A percentile compares a stretch with the other conserved stretches of the same genome.
Conservation (phyloP, 495 filamentous ascomycete genomes). For the Podospora sp. region DNA sequence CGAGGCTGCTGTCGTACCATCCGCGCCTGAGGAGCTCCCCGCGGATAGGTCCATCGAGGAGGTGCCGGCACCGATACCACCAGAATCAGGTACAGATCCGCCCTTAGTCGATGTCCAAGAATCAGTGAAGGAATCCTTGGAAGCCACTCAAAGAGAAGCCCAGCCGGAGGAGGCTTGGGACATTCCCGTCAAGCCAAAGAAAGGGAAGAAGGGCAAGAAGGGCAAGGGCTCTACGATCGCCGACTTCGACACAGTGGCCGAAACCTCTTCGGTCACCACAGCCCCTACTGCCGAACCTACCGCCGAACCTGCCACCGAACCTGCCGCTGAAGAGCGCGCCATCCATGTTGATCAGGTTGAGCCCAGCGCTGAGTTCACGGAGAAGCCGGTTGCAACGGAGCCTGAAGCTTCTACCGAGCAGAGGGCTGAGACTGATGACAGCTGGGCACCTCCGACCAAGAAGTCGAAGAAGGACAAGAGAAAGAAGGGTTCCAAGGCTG, state of each 20-base stretch:
- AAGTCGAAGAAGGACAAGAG: slow-evolving; percentile 44
- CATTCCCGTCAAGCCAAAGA: slow-evolving; percentile 24
- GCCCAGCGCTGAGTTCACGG: not conserved
- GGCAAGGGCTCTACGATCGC: slow-evolving; percentile 28
- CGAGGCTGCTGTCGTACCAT: not conserved
- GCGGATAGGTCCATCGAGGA: not conserved
- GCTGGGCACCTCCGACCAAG: slow-evolving; percentile 24
- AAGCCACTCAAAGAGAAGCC: not conserved
- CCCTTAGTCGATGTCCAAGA: not conserved
- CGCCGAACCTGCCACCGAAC: not conserved
- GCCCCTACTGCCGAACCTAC: not conserved
- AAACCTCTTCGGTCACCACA: slow-evolving; percentile 15
- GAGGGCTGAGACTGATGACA: slow-evolving; percentile 9
- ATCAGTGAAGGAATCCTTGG: no score
- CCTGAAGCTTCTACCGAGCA: not conserved
- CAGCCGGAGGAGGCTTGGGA: slow-evolving; percentile 16
- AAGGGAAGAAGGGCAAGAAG: slow-evolving; percentile 43
- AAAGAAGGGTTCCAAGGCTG: slow-evolving; percentile 27
- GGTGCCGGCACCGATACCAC: not conserved
- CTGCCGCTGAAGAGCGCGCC: not conserved
- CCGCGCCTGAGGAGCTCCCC: not conserved
- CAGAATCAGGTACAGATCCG: not conserved
- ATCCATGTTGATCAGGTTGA: not conserved
- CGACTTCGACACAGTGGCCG: slow-evolving; percentile 22
- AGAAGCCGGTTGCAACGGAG: not conserved